Conservation (phyloP, 129 eudicot genomes). For the Lonicera japonica region DNA sequence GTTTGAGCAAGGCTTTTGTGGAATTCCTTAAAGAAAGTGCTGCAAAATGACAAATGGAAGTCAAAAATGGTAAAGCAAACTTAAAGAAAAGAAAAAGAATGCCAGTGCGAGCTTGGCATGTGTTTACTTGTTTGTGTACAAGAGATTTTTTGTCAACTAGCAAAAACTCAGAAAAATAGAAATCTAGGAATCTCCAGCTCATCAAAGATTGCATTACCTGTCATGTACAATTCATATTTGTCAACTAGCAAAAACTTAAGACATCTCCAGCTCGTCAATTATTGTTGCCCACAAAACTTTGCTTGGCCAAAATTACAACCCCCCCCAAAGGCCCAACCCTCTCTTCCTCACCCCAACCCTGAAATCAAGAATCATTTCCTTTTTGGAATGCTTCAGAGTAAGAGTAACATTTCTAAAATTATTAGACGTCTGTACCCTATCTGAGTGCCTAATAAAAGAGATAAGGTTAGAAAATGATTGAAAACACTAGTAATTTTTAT, state of each 20-base stretch:
- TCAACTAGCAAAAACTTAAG: neutral
- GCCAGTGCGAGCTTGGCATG: constrained; percentile 22
- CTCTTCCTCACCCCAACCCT: neutral
- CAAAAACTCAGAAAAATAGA: constrained; percentile 4
- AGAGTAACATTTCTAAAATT: too few species aligned
- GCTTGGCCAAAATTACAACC: neutral
- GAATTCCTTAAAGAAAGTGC: constrained; percentile 73
- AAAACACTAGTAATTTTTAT: too few species aligned
- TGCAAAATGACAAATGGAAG: constrained; percentile 40
- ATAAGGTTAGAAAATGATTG: too few species aligned
- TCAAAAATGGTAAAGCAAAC: constrained; percentile 19
- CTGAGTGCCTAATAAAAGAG: too few species aligned
- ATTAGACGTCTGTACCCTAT: too few species aligned
- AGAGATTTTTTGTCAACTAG: constrained; percentile 11
- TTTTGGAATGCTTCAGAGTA: too few species aligned
- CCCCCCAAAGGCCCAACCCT: too few species aligned
- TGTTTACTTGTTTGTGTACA: constrained; percentile 10
- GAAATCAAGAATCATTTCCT: too few species aligned
- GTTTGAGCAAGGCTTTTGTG: constrained; percentile 70
- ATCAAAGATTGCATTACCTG: constrained; percentile 13
- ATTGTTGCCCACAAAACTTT: neutral
- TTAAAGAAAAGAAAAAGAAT: constrained; percentile 13
- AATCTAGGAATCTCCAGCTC: constrained; percentile 27
- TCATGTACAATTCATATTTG: neutral
- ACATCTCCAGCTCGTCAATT: neutral